Evolutionary conservation across 495 filamentous ascomycete species (phyloP).

Genomic region (Aspergillus carlsbadensis): DNA sequence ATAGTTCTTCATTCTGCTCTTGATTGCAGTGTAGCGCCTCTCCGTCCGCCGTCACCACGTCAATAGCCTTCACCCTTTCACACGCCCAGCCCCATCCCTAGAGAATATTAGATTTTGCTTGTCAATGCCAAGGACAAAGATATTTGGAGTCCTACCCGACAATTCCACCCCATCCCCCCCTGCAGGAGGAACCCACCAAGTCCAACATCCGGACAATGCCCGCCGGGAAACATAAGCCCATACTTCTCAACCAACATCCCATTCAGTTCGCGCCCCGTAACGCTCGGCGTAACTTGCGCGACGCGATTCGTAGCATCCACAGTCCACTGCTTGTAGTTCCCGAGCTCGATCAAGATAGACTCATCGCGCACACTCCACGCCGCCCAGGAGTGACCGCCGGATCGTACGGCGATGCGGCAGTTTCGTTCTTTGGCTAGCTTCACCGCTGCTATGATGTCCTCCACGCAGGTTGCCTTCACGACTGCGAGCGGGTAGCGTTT

Average conservation of each 20-base stretch:
- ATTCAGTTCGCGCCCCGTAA: conserved; percentile 45
- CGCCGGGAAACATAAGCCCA: conserved; percentile 48
- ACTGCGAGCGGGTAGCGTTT: conserved; percentile 45
- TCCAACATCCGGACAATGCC: conserved; percentile 57
- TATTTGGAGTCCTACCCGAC: conserved; percentile 27
- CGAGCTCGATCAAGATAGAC: conserved; percentile 51
- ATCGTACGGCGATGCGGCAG: conserved; percentile 47
- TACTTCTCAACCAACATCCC: conserved; percentile 26
- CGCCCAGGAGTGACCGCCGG: conserved; percentile 55
- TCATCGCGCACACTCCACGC: conserved; percentile 52
- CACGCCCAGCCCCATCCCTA: conserved; percentile 58
- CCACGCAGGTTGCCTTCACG: conserved; percentile 34
- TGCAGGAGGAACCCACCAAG: conserved; percentile 55
- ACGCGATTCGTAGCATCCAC: conserved; percentile 28
- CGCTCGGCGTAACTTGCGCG: too few species aligned
- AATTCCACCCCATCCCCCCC: conserved; percentile 59
- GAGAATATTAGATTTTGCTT: too few species aligned
- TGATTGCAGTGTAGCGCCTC: conserved; percentile 36
- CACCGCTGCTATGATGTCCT: conserved; percentile 45
- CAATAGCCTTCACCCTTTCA: conserved; percentile 45
- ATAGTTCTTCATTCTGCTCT: conserved; percentile 45
- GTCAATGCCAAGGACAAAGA: not conserved
- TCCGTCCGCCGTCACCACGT: conserved; percentile 49
- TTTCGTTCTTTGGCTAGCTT: conserved; percentile 38
- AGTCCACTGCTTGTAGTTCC: conserved; percentile 29